Conservation (phyloP, 164 flowering plant genomes). For the Vitis amurensis region DNA sequence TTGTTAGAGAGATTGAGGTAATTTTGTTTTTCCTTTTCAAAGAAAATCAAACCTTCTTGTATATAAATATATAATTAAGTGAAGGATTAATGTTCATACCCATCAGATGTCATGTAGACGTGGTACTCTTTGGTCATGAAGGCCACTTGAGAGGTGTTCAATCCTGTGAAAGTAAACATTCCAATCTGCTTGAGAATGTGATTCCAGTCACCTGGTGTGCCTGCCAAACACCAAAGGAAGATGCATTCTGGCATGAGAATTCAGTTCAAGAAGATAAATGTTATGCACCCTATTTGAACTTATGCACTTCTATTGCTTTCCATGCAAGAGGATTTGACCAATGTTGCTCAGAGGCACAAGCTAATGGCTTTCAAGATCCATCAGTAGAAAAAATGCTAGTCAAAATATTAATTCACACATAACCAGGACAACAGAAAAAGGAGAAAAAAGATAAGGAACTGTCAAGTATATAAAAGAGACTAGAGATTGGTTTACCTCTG, state of each 20-base stretch:
- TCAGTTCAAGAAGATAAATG: background rate
- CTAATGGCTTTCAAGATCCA: too few relatives aligned
- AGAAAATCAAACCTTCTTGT: background rate
- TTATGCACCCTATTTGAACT: too few relatives aligned
- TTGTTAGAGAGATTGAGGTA: too few relatives aligned
- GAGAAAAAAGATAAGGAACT: background rate
- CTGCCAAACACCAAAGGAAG: slow-evolving; percentile 33
- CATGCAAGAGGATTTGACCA: too few relatives aligned
- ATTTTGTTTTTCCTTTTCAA: too few relatives aligned
- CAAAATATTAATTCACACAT: background rate
- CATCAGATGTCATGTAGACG: slow-evolving; percentile 97
- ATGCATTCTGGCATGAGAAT: background rate
- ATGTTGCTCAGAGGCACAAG: too few relatives aligned
- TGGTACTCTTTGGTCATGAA: slow-evolving; percentile 96
- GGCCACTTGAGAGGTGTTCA: slow-evolving; percentile 77
- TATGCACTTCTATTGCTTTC: too few relatives aligned
- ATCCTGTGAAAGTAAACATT: slow-evolving; percentile 97
- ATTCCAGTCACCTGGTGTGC: slow-evolving; percentile 99
- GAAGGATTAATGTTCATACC: slow-evolving; percentile 43
- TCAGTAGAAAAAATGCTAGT: too few relatives aligned
- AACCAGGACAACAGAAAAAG: background rate
- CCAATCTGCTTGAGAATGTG: slow-evolving; percentile 98
- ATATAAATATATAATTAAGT: background rate
- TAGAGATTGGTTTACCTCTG: slow-evolving; percentile 46
- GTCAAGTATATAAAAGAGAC: background rate